Percentiles rank a stretch among this genome's conserved stretches.
Evolutionary conservation across 2,329 filamentous ascomycete species (phyloP).

Genomic region (Fusarium anthophilum): DNA sequence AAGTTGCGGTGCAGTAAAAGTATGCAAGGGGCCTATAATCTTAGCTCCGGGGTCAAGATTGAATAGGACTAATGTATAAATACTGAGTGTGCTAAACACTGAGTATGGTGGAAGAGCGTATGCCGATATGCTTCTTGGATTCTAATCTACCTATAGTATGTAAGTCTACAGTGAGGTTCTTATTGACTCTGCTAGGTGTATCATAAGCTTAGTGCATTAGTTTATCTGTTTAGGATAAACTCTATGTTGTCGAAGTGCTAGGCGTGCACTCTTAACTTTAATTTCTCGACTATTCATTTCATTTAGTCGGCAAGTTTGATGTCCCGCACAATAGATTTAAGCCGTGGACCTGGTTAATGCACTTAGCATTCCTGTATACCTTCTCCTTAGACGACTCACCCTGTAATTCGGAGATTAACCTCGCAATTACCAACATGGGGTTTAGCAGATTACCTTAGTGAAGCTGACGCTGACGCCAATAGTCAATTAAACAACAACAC

Average conservation of each 20-base stretch:
- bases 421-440: not conserved
- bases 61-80: not conserved
- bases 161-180: not conserved
- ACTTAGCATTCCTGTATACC: too few species aligned
- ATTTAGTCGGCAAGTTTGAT: too few species aligned
- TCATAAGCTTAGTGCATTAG: not conserved
- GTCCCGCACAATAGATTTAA: too few species aligned
- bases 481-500: rapidly evolving
- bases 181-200: not conserved
- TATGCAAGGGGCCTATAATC: not conserved
- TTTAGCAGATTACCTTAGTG: rapidly evolving
- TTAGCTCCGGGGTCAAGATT: not conserved
- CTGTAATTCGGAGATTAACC: not conserved
- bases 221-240: not conserved
- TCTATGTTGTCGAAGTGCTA: not conserved
- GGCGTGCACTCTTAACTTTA: not conserved
- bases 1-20: not conserved
- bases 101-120: not conserved
- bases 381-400: too few species aligned
- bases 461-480: rapidly evolving
- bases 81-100: not conserved
- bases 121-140: not conserved
- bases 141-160: too few species aligned
- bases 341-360: too few species aligned
- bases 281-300: not conserved